phyloP scores from a whole-genome alignment of 176 grass and related monocot species.

The Coix lacrymajobi region DNA sequence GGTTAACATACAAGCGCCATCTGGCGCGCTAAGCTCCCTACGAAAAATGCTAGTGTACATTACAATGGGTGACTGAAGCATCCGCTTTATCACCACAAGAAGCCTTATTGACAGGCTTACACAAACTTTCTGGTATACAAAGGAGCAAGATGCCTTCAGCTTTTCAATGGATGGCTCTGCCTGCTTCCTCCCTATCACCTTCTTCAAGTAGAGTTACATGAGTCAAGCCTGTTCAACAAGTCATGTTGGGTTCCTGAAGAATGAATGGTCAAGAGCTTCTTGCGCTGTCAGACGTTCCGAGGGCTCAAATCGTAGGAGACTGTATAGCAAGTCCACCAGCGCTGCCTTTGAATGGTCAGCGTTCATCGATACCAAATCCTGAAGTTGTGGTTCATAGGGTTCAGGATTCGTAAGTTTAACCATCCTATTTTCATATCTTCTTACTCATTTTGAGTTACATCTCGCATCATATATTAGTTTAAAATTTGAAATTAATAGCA shows the following conservation, averaged over 20 bases:
- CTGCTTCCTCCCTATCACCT: slow-evolving; percentile 14
- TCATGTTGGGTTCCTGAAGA: slow-evolving; percentile 53
- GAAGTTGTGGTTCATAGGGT: slow-evolving; percentile 18
- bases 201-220: background rate
- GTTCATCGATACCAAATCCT: slow-evolving; percentile 63
- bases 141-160: slow-evolving; percentile 6
- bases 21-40: slow-evolving; percentile 17
- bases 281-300: slow-evolving; percentile 66
- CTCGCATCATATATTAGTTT: background rate
- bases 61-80: slow-evolving; percentile 15
- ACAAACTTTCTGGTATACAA: slow-evolving; percentile 11
- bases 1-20: background rate
- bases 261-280: slow-evolving; percentile 87
- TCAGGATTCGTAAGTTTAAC: background rate
- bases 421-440: background rate
- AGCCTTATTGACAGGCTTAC: slow-evolving; percentile 15
- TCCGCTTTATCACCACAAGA: background rate
- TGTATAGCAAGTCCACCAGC: slow-evolving; percentile 53
- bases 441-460: background rate
- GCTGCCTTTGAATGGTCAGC: slow-evolving; percentile 53
- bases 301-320: slow-evolving; percentile 75
- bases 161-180: background rate
- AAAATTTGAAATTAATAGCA: background rate
- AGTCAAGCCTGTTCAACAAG: background rate
- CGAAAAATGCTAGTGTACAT: slow-evolving; percentile 43